Evolutionary conservation across 306 rosid species (phyloP), one percentile per base, ranked within the genome.

Genomic region (Vigna unguiculata): DNA sequence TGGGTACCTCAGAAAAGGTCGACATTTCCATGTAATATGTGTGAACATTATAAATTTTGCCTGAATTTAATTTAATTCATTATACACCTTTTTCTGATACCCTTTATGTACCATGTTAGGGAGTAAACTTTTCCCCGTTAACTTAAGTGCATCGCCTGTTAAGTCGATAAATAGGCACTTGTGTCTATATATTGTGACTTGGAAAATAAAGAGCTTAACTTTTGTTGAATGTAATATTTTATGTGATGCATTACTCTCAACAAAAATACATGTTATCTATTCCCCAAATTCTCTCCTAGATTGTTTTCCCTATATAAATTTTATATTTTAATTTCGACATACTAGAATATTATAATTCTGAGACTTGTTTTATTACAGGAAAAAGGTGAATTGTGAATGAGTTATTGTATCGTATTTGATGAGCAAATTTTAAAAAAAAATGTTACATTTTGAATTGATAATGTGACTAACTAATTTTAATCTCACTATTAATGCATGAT

Each of bases 21-120:
- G 43, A 5, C 17, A n/a, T 54, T 30, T 40, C 40, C 1, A 30
- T 7, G 60, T 32, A 43, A 24, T 63, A 25, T 60, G 16, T 72
- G 77, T 66, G 72, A 72, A 10, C 81, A 45, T 48, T 25, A 40
- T 28, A 64, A 17, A 65, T 72, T 45, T 48, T 52, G 3, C 45
- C 22, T 40, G 30, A 54, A 49, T 80, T 28, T 45, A 40, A 22
- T 65, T 20, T 52, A 41, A 22, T 65, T 21, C 32, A 30, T n/a
- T 25, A 17, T 36, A 63, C 47, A 17, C 3, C 36, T 67, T 73
- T 34, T 15, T 69, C 40, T 69, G 62, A 13, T 21, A 15, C 52
- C n/a, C n/a, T 20, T 19, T 21, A 11, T 60, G 30, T 32, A 40
- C 52, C 40, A 0, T 53, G 24, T 51, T 19, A 49, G 48, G 19